These are phyloP conservation scores for Termitomyces sp. DNA, from an alignment of 768 basidiomycete genomes.

Conservation along the genomic window DNA sequence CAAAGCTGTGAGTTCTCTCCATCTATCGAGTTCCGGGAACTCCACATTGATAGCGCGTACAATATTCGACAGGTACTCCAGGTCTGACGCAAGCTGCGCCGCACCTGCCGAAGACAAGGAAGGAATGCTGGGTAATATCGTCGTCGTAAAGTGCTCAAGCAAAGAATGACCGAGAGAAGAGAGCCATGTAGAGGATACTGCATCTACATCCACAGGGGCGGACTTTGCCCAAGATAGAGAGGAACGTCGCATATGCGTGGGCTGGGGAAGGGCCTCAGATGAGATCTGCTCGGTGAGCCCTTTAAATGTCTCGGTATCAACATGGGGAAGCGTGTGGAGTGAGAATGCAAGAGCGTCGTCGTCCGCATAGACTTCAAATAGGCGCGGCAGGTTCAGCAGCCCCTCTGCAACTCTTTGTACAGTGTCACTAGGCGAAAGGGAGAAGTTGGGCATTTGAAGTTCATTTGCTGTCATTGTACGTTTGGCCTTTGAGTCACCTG, in stretches of 20 bases:
- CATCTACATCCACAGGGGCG: slow-evolving; percentile 57
- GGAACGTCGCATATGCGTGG: slow-evolving; percentile 35
- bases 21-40: slow-evolving; percentile 69
- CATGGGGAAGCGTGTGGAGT: slow-evolving; percentile 71
- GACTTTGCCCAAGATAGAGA: slow-evolving; percentile 32
- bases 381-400: slow-evolving; percentile 84
- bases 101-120: slow-evolving; percentile 62
- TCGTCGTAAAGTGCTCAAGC: slow-evolving; percentile 63
- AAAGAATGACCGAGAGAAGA: slow-evolving; percentile 83
- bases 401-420: slow-evolving; percentile 91
- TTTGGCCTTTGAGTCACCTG: slow-evolving; percentile 43
- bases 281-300: slow-evolving; percentile 35
- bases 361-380: slow-evolving; percentile 92
- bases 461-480: slow-evolving; percentile 42
- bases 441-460: slow-evolving; percentile 84
- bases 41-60: slow-evolving; percentile 89
- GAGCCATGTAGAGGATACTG: slow-evolving; percentile 88
- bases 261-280: slow-evolving; percentile 24
- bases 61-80: slow-evolving; percentile 89
- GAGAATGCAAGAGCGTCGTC: slow-evolving; percentile 91
- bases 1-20: slow-evolving; percentile 68
- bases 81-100: slow-evolving; percentile 79
- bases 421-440: slow-evolving; percentile 83
- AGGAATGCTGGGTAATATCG: slow-evolving; percentile 67
- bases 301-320: slow-evolving; percentile 52